These are phyloP conservation scores for Phytophthora rubi DNA, from an alignment of 352 stramenopile species.

Conservation along the genomic window DNA sequence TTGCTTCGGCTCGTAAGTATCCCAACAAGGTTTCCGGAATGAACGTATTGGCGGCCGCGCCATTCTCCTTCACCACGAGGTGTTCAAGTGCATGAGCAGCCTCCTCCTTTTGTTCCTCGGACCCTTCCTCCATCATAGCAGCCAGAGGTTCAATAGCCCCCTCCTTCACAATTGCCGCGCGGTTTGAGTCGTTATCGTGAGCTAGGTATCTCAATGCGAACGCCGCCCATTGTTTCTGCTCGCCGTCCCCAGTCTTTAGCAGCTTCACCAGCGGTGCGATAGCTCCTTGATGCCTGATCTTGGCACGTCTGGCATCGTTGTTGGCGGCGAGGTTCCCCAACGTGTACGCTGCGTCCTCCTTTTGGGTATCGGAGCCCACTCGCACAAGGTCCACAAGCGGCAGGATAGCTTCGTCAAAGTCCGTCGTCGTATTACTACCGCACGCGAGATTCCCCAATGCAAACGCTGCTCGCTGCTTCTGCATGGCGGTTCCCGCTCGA, in stretches of 20 bases:
- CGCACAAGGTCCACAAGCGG: constrained; percentile 11
- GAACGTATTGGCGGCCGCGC: not conserved
- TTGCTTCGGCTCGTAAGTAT: constrained; percentile 4
- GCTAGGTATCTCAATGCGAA: constrained; percentile 13
- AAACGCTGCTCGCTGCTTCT: constrained; percentile 12
- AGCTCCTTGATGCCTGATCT: not conserved
- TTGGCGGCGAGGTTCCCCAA: not conserved
- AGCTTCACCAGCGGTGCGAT: not conserved
- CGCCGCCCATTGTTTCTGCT: not conserved
- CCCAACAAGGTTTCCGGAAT: not conserved
- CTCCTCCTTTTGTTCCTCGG: constrained; percentile 7
- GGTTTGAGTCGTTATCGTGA: constrained; percentile 4
- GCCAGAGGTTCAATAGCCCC: not conserved
- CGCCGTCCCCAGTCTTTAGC: not conserved
- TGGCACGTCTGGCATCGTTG: not conserved
- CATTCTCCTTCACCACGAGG: not conserved
- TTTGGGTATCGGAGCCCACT: constrained; percentile 4
- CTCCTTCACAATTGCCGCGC: constrained; percentile 7
- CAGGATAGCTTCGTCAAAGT: not conserved
- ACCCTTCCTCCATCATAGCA: constrained; percentile 1
- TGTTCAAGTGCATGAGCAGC: constrained; percentile 8
- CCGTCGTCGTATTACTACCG: not conserved
- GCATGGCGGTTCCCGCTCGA: not conserved
- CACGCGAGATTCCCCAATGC: constrained; percentile 11
- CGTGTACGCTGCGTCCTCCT: constrained; percentile 2